Evolutionary conservation across 2,329 filamentous ascomycete genomes (phyloP).

Genomic region (Byssothecium circinans): DNA sequence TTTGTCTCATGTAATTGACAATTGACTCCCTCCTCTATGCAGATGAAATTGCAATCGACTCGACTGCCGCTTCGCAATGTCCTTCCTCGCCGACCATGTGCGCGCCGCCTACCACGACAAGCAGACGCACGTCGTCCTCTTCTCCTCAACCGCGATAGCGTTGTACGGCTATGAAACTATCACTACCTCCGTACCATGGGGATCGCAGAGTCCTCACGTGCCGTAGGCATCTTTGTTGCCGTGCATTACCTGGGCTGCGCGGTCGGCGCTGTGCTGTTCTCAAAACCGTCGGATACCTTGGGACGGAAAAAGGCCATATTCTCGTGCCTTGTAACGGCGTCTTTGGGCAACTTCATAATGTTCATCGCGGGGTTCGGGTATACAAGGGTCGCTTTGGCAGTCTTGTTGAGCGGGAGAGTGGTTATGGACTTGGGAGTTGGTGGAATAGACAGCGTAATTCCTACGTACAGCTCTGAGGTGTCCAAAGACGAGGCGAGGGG

Average conservation of each 20-base stretch:
- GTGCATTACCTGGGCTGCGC: constrained; percentile 66
- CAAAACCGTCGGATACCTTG: constrained; percentile 55
- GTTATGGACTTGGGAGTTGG: constrained; percentile 62
- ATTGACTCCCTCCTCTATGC: neutral
- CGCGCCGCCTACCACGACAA: constrained; percentile 38
- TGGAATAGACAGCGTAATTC: constrained; percentile 63
- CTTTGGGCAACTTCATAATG: constrained; percentile 62
- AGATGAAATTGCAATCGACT: neutral
- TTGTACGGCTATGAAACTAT: constrained; percentile 57
- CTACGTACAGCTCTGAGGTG: constrained; percentile 62
- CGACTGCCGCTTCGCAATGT: constrained; percentile 10
- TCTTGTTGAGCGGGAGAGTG: constrained; percentile 56
- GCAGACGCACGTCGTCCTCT: constrained; percentile 54
- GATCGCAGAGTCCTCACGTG: constrained; percentile 52
- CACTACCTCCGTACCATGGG: constrained; percentile 62
- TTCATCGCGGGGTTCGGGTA: constrained; percentile 58
- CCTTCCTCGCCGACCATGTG: constrained; percentile 18
- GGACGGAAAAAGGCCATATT: constrained; percentile 61
- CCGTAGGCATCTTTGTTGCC: constrained; percentile 63
- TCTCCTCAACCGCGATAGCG: constrained; percentile 55
- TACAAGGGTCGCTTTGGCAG: constrained; percentile 44
- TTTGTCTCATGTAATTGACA: neutral
- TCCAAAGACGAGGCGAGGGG: constrained; percentile 60
- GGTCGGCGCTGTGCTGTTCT: constrained; percentile 59
- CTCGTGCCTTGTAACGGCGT: constrained; percentile 55